phyloP scores from a whole-genome alignment of 495 filamentous ascomycete genomes.

The Tuber aestivum region DNA sequence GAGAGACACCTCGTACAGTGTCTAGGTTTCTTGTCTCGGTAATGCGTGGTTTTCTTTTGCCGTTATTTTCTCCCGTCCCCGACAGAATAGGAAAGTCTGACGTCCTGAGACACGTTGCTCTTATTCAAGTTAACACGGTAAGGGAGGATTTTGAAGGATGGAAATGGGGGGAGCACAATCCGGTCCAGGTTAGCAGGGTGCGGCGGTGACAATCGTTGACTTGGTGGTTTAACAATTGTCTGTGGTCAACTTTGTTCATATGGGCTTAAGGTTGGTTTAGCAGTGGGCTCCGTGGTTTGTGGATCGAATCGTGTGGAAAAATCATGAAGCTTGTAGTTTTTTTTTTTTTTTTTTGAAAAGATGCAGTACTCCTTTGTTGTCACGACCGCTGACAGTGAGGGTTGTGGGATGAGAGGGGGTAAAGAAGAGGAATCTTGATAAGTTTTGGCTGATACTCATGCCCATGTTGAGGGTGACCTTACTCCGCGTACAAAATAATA shows the following conservation, averaged over 20 bases:
- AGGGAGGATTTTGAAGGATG: conserved; percentile 28
- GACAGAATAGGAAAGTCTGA: too few species aligned
- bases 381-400: not conserved
- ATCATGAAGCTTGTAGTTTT: not conserved
- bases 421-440: not conserved
- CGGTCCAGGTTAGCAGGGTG: conserved; percentile 27
- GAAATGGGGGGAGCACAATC: conserved; percentile 24
- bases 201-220: conserved; percentile 23
- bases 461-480: not conserved
- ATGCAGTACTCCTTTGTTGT: not conserved
- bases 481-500: not conserved
- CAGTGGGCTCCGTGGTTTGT: not conserved
- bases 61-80: too few species aligned
- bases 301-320: not conserved
- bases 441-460: not conserved
- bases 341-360: not conserved
- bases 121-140: not conserved
- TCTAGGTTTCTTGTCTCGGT: too few species aligned
- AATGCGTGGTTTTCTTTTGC: too few species aligned
- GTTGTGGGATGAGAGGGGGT: not conserved
- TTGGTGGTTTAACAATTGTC: conserved; percentile 17
- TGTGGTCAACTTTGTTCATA: not conserved
- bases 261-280: not conserved
- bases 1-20: too few species aligned
- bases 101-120: too few species aligned